phyloP scores from a whole-genome alignment of 2,329 filamentous ascomycete genomes.

The Thelonectria rubi region DNA sequence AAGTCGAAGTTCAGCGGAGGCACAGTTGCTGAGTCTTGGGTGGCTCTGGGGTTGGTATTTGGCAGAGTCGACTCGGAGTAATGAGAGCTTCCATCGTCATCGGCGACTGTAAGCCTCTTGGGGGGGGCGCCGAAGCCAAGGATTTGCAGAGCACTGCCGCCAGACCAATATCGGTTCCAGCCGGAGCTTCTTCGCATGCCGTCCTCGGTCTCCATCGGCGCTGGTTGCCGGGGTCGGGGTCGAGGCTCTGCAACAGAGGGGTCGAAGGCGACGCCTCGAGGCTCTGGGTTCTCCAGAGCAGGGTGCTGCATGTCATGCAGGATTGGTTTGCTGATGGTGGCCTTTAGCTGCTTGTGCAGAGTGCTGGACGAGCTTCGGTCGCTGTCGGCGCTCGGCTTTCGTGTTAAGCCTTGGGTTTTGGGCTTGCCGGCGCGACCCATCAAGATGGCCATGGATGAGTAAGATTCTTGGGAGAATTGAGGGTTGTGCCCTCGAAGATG shows the following conservation, averaged over 20 bases:
- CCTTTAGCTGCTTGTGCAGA: slow-evolving; percentile 70
- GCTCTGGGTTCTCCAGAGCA: slow-evolving; percentile 50
- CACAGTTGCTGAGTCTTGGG: slow-evolving; percentile 74
- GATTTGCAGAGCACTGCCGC: slow-evolving; percentile 73
- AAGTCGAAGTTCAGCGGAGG: slow-evolving; percentile 74
- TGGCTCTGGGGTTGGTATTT: slow-evolving; percentile 54
- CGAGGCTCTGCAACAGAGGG: slow-evolving; percentile 48
- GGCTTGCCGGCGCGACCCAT: slow-evolving; percentile 68
- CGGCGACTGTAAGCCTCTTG: slow-evolving; percentile 61
- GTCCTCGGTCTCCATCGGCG: slow-evolving; percentile 50
- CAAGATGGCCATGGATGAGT: slow-evolving; percentile 71
- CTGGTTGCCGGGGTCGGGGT: slow-evolving; percentile 46
- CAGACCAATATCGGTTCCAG: slow-evolving; percentile 82
- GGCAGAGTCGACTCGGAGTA: slow-evolving; percentile 55
- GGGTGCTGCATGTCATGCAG: slow-evolving; percentile 53
- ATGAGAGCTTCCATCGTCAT: slow-evolving; percentile 61
- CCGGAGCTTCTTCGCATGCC: slow-evolving; percentile 71
- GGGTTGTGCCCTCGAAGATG: slow-evolving; percentile 62
- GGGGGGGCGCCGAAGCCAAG: slow-evolving; percentile 63
- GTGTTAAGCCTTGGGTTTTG: slow-evolving; percentile 53
- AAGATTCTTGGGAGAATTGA: slow-evolving; percentile 64
- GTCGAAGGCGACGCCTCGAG: slow-evolving; percentile 53
- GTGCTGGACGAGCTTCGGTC: slow-evolving; percentile 59
- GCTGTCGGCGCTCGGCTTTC: slow-evolving; percentile 66
- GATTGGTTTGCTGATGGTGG: slow-evolving; percentile 69